Conservation (phyloP, 2,329 filamentous ascomycete species). For the Penicillium sp. region DNA sequence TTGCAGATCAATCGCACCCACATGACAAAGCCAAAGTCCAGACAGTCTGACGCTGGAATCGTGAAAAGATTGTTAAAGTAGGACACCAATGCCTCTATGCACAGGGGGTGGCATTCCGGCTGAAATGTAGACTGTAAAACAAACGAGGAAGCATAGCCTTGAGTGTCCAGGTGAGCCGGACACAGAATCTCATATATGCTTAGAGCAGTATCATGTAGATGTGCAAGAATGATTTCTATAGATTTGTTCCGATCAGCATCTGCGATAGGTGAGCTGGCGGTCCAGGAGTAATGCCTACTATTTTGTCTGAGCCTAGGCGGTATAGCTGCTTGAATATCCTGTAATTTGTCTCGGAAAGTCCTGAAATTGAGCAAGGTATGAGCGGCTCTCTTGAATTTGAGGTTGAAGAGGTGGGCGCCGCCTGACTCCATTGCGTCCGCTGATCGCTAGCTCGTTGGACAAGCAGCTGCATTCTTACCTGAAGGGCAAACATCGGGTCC, state of each 20-base stretch:
- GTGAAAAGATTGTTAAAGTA: not conserved
- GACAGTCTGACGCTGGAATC: not conserved
- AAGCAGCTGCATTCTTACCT: constrained; percentile 7
- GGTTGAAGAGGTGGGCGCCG: not conserved
- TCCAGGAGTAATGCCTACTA: not conserved
- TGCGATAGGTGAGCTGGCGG: not conserved
- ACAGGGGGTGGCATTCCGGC: not conserved
- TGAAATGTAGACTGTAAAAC: not conserved
- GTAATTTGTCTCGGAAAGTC: not conserved
- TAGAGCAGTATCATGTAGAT: not conserved
- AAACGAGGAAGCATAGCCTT: not conserved
- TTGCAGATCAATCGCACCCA: constrained; percentile 2
- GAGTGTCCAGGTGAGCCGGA: not conserved
- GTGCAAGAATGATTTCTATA: constrained; percentile 1
- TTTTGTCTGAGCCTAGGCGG: not conserved
- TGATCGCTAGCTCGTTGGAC: constrained; percentile 1
- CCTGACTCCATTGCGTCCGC: not conserved
- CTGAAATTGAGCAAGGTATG: not conserved
- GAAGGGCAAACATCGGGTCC: not conserved
- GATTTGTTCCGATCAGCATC: not conserved
- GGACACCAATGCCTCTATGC: not conserved
- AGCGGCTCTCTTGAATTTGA: not conserved
- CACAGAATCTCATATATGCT: constrained; percentile 6
- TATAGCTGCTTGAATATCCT: not conserved
- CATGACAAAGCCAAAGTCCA: not conserved